A percentile compares a stretch with the other conserved stretches of the same genome.
phyloP scores from a whole-genome alignment of 805 yeast species.

The Ogataea paraovalis region DNA sequence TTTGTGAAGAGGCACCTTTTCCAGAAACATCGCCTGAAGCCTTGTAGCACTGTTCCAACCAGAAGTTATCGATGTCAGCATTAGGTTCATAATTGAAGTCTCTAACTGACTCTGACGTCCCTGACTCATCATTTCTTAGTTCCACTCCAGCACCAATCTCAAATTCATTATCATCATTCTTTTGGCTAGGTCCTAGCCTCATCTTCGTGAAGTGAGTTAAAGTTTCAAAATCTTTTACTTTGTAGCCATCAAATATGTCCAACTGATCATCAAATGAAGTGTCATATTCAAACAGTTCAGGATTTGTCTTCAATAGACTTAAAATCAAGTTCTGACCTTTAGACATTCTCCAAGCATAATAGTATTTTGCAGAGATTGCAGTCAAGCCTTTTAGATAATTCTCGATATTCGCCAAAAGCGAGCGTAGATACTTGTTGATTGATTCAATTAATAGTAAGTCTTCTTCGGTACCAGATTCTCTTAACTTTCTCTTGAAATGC shows the following conservation, averaged over 20 bases:
- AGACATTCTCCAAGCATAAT: constrained; percentile 64
- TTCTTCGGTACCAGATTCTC: not conserved
- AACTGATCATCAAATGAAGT: not conserved
- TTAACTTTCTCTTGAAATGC: constrained; percentile 24
- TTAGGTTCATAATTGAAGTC: constrained; percentile 9
- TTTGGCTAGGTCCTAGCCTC: not conserved
- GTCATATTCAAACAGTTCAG: constrained; percentile 1
- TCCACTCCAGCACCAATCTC: not conserved
- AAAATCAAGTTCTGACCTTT: constrained; percentile 49
- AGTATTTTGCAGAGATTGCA: constrained; percentile 52
- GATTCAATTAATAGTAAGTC: constrained; percentile 6
- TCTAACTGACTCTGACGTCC: not conserved
- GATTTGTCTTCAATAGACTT: constrained; percentile 28
- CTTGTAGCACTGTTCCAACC: constrained; percentile 21
- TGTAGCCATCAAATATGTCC: constrained; percentile 17
- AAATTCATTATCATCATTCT: not conserved
- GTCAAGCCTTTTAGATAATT: constrained; percentile 37
- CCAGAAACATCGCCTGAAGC: not conserved
- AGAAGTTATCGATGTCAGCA: constrained; percentile 22
- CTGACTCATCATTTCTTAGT: not conserved
- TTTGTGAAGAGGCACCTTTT: not conserved
- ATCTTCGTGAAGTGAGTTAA: constrained; percentile 7
- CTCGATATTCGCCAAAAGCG: constrained; percentile 37
- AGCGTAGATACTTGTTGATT: constrained; percentile 9
- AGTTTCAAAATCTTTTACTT: constrained; percentile 14